These are phyloP conservation scores for Dipteronia sinensis DNA, from an alignment of 345 rosid species.

Conservation along the genomic window DNA sequence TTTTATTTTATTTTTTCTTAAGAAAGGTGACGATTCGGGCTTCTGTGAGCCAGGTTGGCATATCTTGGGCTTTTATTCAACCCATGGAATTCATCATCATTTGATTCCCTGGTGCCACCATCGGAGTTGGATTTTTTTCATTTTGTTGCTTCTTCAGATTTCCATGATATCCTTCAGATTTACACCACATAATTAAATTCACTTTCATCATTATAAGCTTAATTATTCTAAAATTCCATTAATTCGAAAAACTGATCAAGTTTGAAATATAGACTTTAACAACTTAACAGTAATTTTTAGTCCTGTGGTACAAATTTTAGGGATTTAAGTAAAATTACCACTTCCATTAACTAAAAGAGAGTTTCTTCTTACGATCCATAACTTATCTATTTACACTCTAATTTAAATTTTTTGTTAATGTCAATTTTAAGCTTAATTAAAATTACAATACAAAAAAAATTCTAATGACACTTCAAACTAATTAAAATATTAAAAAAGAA, in stretches of 20 bases:
- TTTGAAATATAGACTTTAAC: background rate
- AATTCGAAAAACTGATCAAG: background rate
- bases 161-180: slow-evolving; percentile 27
- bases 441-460: no score
- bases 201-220: background rate
- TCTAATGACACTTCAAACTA: no score
- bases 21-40: background rate
- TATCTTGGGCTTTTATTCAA: background rate
- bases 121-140: background rate
- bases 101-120: slow-evolving; percentile 20
- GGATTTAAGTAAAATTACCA: no score
- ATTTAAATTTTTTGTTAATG: no score
- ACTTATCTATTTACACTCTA: no score
- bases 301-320: background rate
- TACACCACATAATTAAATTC: no score
- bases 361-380: no score
- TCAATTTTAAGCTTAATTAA: no score
- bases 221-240: no score
- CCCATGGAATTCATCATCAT: slow-evolving; percentile 11
- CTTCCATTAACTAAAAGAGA: no score
- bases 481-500: no score
- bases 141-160: slow-evolving; percentile 22
- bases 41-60: background rate
- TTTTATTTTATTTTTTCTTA: no score
- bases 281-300: background rate